A percentile compares a stretch with the other conserved stretches of the same genome.
Conservation (phyloP, 495 filamentous ascomycete genomes). For the Lichina pygmaea region DNA sequence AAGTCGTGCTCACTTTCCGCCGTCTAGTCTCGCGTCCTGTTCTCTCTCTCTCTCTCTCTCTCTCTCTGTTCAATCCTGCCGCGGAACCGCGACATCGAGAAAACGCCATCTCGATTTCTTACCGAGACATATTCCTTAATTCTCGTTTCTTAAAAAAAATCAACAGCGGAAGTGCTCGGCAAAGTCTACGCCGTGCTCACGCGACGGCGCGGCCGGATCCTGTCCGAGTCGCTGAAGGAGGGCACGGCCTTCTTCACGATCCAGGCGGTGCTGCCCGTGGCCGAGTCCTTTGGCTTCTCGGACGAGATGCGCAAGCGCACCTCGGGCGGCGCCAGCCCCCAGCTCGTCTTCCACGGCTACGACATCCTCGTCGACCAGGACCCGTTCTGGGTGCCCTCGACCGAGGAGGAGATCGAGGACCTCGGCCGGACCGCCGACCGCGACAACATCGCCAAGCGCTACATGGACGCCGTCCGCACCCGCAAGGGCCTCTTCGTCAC, state of each 20-base stretch:
- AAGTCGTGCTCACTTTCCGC: conserved; percentile 10
- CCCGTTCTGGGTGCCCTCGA: conserved; percentile 92
- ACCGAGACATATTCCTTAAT: background rate
- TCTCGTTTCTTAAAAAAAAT: background rate
- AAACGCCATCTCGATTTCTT: background rate
- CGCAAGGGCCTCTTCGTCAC: conserved; percentile 71
- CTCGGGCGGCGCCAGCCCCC: conserved; percentile 68
- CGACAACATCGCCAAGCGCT: conserved; percentile 87
- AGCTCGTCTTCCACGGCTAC: conserved; percentile 79
- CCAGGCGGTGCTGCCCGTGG: conserved; percentile 58
- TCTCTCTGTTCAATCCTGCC: background rate
- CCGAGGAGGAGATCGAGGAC: conserved; percentile 92
- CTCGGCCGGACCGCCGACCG: conserved; percentile 74
- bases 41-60: background rate
- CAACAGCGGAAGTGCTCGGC: conserved; percentile 66
- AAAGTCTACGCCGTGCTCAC: conserved; percentile 86
- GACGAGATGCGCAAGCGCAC: conserved; percentile 92
- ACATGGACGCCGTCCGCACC: conserved; percentile 67
- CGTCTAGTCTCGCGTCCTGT: background rate
- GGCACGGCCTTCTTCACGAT: conserved; percentile 94
- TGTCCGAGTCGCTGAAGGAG: conserved; percentile 76
- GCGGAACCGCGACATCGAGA: too few relatives aligned
- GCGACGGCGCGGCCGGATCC: conserved; percentile 66
- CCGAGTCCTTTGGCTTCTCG: conserved; percentile 83
- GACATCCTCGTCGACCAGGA: conserved; percentile 62